A percentile compares a stretch with the other conserved stretches of the same genome.
These are phyloP conservation scores for Globisporangium takayamanum DNA, from an alignment of 352 stramenopile species.

Conservation along the genomic window DNA sequence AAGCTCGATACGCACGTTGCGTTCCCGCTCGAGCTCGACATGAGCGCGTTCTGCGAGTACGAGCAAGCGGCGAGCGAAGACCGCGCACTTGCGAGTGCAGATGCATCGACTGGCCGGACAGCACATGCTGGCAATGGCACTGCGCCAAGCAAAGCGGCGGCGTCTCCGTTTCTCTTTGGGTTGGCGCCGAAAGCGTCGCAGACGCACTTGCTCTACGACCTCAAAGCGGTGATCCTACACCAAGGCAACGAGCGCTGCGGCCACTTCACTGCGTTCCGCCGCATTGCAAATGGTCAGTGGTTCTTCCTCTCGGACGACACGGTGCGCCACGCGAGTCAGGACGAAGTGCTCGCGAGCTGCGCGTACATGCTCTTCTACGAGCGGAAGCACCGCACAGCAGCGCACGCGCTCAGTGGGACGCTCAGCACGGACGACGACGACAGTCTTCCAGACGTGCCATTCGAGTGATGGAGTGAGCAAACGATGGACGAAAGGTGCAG, in stretches of 20 bases:
- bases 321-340: constrained; percentile 44
- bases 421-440: constrained; percentile 28
- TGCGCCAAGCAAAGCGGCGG: neutral
- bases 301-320: constrained; percentile 84
- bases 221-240: constrained; percentile 78
- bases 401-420: constrained; percentile 21
- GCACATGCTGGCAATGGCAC: neutral
- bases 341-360: constrained; percentile 67
- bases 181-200: constrained; percentile 6
- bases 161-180: constrained; percentile 10
- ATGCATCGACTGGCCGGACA: neutral
- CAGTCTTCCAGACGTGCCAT: constrained; percentile 41
- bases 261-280: constrained; percentile 83
- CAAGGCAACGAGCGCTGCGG: constrained; percentile 81
- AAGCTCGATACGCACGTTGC: constrained; percentile 78
- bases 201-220: constrained; percentile 56
- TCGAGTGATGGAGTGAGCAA: constrained; percentile 15
- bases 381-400: constrained; percentile 42
- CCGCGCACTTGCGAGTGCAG: constrained; percentile 22
- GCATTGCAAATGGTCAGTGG: constrained; percentile 55
- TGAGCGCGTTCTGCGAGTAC: constrained; percentile 70
- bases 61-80: constrained; percentile 30
- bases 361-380: constrained; percentile 91
- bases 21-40: constrained; percentile 78
- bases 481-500: neutral